Percentiles rank a stretch among this genome's conserved stretches.
Evolutionary conservation across 768 basidiomycete species (phyloP).

Genomic region (Astraeus odoratus): DNA sequence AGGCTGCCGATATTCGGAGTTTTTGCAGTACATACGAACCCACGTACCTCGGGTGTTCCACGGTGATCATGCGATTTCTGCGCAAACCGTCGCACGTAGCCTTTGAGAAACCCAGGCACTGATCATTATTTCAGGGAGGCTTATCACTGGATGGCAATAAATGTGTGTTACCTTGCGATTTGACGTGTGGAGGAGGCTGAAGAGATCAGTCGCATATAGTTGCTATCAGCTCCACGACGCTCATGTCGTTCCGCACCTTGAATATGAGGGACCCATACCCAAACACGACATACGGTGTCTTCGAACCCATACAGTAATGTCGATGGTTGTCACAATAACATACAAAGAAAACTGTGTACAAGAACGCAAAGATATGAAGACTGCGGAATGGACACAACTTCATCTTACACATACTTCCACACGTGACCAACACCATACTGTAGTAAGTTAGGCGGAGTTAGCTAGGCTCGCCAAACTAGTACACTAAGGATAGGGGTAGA

Average conservation of each 20-base stretch:
- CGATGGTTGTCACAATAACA: neutral
- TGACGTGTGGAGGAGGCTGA: constrained; percentile 79
- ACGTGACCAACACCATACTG: too few species aligned
- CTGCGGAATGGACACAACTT: too few species aligned
- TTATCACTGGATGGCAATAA: neutral
- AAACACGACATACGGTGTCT: constrained; percentile 63
- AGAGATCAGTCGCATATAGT: constrained; percentile 1
- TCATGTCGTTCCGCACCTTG: constrained; percentile 49
- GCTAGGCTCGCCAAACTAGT: too few species aligned
- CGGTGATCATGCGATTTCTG: constrained; percentile 91
- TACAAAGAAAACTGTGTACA: neutral
- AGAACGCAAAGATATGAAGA: too few species aligned
- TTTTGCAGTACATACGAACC: neutral
- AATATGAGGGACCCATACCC: constrained; percentile 92
- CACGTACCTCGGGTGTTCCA: constrained; percentile 74
- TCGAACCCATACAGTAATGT: neutral
- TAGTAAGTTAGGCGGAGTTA: too few species aligned
- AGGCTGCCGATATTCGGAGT: too few species aligned
- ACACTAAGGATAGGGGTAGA: too few species aligned
- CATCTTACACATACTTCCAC: too few species aligned
- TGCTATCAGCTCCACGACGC: neutral
- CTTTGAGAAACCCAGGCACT: constrained; percentile 84
- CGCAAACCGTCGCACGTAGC: constrained; percentile 85
- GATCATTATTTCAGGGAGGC: neutral
- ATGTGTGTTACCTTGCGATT: constrained; percentile 51